Evolutionary conservation across 495 filamentous ascomycete species (phyloP), one percentile per base, ranked within the genome.

Genomic region (Lasiosphaeriaceae sp.): DNA sequence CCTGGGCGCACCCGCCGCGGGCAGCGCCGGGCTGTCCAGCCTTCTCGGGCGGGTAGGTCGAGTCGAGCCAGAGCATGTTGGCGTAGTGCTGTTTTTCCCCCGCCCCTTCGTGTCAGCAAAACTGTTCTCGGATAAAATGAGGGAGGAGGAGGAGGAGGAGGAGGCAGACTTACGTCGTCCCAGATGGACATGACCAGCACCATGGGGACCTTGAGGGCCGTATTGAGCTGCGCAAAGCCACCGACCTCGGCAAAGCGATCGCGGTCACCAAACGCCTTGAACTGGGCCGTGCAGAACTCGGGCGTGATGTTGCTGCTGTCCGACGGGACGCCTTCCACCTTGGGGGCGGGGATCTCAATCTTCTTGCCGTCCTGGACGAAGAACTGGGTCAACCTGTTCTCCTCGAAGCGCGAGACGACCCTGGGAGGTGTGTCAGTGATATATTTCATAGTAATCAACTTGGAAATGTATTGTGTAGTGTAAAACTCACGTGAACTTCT

Each of bases 1-100:
- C 70, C 29, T 73, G 77, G 14, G 76, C 50, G 68, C 89, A 94
- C 49, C 80, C 77, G 50, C 89, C 89, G 70, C 89, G 87, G 57
- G 77, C 80, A 44, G 81, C 82, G 71, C 90, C 89, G 24, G 86
- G 86, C 8, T 61, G 61, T 52, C 75, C 63, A 17, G 50, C 63
- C 63, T 70, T 72, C 24, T 80, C 78, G 24, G 80, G 76, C 3
- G 89, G 90, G 76, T 88, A 90, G 71, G 69, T 78, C 62, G 84
- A 84, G 75, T 92, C 89, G 62, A 94, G 84, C 90, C 90, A 93
- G 57, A 87, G 79, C 90, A 92, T 93, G 75, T 89, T 82, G 71
- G 83, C 75, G 65, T 80, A 76, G 77, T 92, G 83, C 65, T 68
- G 3, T 31, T 31, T n/a, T n/a, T n/a, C n/a, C n/a, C n/a, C n/a